A percentile compares a stretch with the other conserved stretches of the same genome.
Conservation (phyloP, 371 early-diverging fungal species). For the Syncephalastrum monosporum region DNA sequence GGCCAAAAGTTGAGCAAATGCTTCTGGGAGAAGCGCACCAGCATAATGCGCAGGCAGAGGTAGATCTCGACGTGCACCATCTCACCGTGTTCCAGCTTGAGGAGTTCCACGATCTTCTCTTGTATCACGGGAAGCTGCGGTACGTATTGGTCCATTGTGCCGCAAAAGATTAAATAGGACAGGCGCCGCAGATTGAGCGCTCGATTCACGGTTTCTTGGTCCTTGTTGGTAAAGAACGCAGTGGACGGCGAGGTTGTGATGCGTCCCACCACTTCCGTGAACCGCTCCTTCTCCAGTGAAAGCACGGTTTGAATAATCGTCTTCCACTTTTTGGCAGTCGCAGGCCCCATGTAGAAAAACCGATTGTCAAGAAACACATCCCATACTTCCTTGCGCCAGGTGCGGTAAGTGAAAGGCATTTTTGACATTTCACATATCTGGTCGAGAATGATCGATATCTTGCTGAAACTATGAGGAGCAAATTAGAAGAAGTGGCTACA, state of each 20-base stretch:
- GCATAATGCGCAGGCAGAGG: slow-evolving; percentile 77
- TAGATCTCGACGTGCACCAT: slow-evolving; percentile 83
- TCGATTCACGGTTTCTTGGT: slow-evolving; percentile 74
- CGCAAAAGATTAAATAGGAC: slow-evolving; percentile 78
- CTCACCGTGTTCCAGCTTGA: slow-evolving; percentile 68
- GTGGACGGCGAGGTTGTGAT: slow-evolving; percentile 72
- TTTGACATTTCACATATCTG: slow-evolving; percentile 59
- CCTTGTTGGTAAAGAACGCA: slow-evolving; percentile 79
- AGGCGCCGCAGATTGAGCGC: slow-evolving; percentile 72
- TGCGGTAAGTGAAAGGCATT: slow-evolving; percentile 64
- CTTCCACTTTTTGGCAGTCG: slow-evolving; percentile 63
- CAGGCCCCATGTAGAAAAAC: slow-evolving; percentile 66
- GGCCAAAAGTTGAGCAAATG: slow-evolving; percentile 91
- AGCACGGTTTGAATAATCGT: slow-evolving; percentile 65
- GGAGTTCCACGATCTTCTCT: slow-evolving; percentile 86
- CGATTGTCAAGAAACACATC: slow-evolving; percentile 72
- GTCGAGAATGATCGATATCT: slow-evolving; percentile 39
- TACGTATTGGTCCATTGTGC: slow-evolving; percentile 75
- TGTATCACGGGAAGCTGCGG: slow-evolving; percentile 80
- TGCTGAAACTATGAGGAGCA: slow-evolving; percentile 19
- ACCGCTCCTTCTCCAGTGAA: slow-evolving; percentile 70
- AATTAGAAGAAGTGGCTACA: not conserved
- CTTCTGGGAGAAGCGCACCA: slow-evolving; percentile 76
- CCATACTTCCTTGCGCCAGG: slow-evolving; percentile 84
- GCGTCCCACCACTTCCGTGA: slow-evolving; percentile 70